Evolutionary conservation across 2,329 filamentous ascomycete species (phyloP).

Genomic region (Ilyonectria mors-panacis): DNA sequence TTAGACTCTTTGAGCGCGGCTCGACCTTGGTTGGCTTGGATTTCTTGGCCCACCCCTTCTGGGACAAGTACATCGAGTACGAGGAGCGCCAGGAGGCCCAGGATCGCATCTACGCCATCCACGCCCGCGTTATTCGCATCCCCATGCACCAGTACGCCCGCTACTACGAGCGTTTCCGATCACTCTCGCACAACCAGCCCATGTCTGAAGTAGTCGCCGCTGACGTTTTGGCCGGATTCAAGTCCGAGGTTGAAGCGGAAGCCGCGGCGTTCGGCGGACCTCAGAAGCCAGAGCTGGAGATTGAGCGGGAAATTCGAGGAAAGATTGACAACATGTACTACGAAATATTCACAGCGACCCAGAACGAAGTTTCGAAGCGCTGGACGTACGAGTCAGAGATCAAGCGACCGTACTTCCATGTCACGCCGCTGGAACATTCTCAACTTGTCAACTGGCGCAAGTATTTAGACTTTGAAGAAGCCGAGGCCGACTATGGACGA

Average conservation of each 20-base stretch:
- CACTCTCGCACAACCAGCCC: slow-evolving; percentile 80
- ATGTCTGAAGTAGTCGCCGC: slow-evolving; percentile 79
- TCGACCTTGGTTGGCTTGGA: slow-evolving; percentile 89
- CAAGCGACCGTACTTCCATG: slow-evolving; percentile 96
- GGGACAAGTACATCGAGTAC: slow-evolving; percentile 99
- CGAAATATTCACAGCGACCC: slow-evolving; percentile 84
- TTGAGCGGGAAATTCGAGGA: slow-evolving; percentile 85
- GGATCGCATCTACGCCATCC: slow-evolving; percentile 87
- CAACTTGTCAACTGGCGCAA: slow-evolving; percentile 94
- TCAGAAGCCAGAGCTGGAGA: slow-evolving; percentile 79
- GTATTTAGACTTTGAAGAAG: slow-evolving; percentile 96
- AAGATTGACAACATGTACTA: slow-evolving; percentile 87
- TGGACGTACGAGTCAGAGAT: slow-evolving; percentile 97
- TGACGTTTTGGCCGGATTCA: slow-evolving; percentile 78
- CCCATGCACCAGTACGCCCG: slow-evolving; percentile 96
- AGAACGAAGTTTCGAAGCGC: slow-evolving; percentile 89
- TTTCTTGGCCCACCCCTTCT: slow-evolving; percentile 95
- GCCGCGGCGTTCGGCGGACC: slow-evolving; percentile 64
- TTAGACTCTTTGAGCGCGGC: slow-evolving; percentile 92
- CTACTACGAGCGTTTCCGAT: slow-evolving; percentile 93
- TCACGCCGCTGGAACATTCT: slow-evolving; percentile 88
- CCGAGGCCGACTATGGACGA: slow-evolving; percentile 82
- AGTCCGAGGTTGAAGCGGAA: slow-evolving; percentile 80
- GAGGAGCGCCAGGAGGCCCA: slow-evolving; percentile 90
- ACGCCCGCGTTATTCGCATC: slow-evolving; percentile 86